phyloP scores from a whole-genome alignment of 2,329 filamentous ascomycete species.

The Rutstroemia sydowiana region DNA sequence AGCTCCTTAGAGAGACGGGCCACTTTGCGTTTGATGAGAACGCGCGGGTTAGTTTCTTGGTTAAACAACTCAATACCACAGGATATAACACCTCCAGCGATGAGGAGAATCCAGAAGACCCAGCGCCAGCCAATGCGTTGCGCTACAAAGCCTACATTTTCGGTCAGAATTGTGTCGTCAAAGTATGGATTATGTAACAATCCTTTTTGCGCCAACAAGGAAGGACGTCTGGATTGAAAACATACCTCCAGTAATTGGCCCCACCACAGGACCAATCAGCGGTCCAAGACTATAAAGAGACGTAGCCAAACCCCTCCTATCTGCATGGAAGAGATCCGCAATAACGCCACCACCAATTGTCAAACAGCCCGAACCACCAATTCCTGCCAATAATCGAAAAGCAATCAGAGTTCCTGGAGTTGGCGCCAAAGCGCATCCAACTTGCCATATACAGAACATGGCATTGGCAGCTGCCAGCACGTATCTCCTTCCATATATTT shows the following conservation, averaged over 20 bases:
- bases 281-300: slow-evolving; percentile 18
- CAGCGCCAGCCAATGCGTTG: slow-evolving; percentile 33
- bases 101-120: slow-evolving; percentile 12
- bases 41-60: slow-evolving; percentile 41
- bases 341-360: slow-evolving; percentile 22
- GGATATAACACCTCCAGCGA: slow-evolving; percentile 30
- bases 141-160: slow-evolving; percentile 26
- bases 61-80: slow-evolving; percentile 33
- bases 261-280: slow-evolving; percentile 29
- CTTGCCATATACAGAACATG: slow-evolving; percentile 47
- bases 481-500: slow-evolving; percentile 45
- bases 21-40: slow-evolving; percentile 45
- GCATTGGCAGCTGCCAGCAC: slow-evolving; percentile 37
- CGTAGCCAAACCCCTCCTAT: slow-evolving; percentile 17
- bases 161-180: neutral
- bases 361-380: slow-evolving; percentile 41
- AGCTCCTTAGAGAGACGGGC: slow-evolving; percentile 38
- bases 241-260: slow-evolving; percentile 28
- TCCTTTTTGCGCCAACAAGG: neutral
- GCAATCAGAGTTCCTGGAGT: slow-evolving; percentile 42
- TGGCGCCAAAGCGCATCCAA: slow-evolving; percentile 45
- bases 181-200: neutral
- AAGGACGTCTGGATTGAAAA: neutral
- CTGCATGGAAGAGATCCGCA: slow-evolving; percentile 16
- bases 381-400: slow-evolving; percentile 55